phyloP scores from a whole-genome alignment of 2,329 filamentous ascomycete species.

The Fusarium tricinctum region DNA sequence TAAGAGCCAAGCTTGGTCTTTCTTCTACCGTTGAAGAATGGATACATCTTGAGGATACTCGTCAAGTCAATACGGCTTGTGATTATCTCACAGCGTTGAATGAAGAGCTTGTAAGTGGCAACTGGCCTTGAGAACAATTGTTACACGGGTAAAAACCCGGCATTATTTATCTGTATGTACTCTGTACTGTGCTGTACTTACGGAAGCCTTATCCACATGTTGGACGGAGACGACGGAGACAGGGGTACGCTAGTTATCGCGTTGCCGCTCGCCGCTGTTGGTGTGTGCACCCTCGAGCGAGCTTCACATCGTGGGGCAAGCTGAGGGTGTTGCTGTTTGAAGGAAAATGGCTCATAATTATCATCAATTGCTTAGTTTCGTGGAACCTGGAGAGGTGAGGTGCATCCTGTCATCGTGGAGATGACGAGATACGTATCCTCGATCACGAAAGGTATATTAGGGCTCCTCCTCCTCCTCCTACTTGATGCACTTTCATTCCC shows the following conservation, averaged over 20 bases:
- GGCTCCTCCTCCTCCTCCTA: slow-evolving; percentile 30
- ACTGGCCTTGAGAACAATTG: slow-evolving; percentile 3
- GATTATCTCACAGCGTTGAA: too few relatives aligned
- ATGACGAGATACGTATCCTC: slow-evolving; percentile 47
- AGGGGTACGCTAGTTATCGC: slow-evolving; percentile 27
- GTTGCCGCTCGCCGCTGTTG: slow-evolving; percentile 34
- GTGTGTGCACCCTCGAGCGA: slow-evolving; percentile 34
- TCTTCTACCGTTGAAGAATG: too few relatives aligned
- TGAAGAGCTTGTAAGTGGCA: neutral
- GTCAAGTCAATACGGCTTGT: too few relatives aligned
- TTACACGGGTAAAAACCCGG: slow-evolving; percentile 1
- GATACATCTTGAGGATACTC: too few relatives aligned
- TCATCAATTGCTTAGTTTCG: slow-evolving; percentile 49
- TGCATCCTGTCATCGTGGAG: slow-evolving; percentile 25
- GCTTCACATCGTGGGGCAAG: slow-evolving; percentile 50
- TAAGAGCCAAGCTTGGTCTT: neutral
- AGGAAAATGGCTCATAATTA: neutral
- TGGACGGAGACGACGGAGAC: slow-evolving; percentile 30
- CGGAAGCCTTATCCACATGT: slow-evolving; percentile 11
- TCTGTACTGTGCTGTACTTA: neutral
- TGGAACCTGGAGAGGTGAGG: slow-evolving; percentile 32
- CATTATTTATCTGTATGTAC: neutral
- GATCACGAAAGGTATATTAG: slow-evolving; percentile 47
- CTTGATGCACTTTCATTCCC: neutral
- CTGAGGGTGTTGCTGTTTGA: slow-evolving; percentile 39